Evolutionary conservation across 2,329 filamentous ascomycete genomes (phyloP).

Genomic region (Leptographium wingfieldii): DNA sequence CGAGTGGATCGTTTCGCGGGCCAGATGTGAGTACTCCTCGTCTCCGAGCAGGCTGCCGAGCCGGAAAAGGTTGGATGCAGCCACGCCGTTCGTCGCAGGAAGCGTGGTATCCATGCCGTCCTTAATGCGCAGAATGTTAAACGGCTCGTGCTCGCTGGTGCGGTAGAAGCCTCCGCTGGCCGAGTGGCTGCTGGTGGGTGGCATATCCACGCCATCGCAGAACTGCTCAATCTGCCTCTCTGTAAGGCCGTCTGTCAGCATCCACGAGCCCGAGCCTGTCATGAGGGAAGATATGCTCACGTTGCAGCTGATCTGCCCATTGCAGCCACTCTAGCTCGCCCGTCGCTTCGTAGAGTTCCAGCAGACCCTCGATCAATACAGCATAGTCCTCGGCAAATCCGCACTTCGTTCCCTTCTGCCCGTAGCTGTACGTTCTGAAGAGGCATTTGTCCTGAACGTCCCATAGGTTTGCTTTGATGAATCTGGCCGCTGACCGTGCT

Average conservation of each 20-base stretch:
- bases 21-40: conserved; percentile 43
- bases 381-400: conserved; percentile 94
- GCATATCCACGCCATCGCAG: conserved; percentile 44
- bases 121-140: conserved; percentile 77
- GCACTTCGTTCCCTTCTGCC: conserved; percentile 47
- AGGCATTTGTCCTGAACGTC: conserved; percentile 48
- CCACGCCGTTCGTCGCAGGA: conserved; percentile 79
- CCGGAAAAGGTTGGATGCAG: conserved; percentile 77
- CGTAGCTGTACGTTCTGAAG: conserved; percentile 61
- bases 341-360: conserved; percentile 76
- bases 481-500: conserved; percentile 56
- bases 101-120: conserved; percentile 90
- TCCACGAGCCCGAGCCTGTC: neutral
- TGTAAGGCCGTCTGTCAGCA: conserved; percentile 18
- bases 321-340: conserved; percentile 59
- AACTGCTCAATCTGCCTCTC: conserved; percentile 65
- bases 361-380: conserved; percentile 68
- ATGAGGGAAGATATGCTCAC: conserved; percentile 26
- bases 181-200: conserved; percentile 22
- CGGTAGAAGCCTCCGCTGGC: conserved; percentile 59
- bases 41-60: conserved; percentile 43
- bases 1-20: conserved; percentile 62
- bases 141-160: conserved; percentile 47
- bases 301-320: conserved; percentile 73
- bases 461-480: conserved; percentile 65